Conservation (phyloP, 208 protist species). For the Acanthamoeba royreba region DNA sequence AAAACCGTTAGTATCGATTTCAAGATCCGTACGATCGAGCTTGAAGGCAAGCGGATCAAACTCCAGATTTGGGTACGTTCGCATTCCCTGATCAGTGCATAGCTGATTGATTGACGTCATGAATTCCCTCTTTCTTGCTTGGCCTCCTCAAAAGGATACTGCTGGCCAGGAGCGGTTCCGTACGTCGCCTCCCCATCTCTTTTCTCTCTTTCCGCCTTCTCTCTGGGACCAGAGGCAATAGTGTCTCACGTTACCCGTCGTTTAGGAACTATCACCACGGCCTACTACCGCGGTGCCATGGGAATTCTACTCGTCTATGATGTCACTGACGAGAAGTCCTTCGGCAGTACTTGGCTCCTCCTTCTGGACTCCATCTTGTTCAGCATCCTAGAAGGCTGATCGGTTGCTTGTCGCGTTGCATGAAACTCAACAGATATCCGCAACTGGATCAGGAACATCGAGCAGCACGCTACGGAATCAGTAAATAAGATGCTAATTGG, state of each 20-base stretch:
- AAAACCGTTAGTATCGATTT: constrained; percentile 84
- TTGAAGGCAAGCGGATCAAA: constrained; percentile 96
- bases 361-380: too few species aligned
- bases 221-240: too few species aligned
- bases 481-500: constrained; percentile 90
- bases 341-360: constrained; percentile 11
- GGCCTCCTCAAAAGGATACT: constrained; percentile 69
- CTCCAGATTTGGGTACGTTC: constrained; percentile 92
- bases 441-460: constrained; percentile 90
- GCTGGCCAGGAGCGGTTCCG: constrained; percentile 89
- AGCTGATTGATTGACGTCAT: too few species aligned
- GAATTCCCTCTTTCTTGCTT: background rate
- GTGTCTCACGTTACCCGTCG: background rate
- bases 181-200: background rate
- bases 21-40: constrained; percentile 96
- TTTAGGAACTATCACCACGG: constrained; percentile 34
- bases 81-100: background rate
- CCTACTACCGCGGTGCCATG: constrained; percentile 91
- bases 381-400: too few species aligned
- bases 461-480: constrained; percentile 85
- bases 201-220: background rate
- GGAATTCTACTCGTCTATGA: constrained; percentile 91
- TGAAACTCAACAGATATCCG: constrained; percentile 71
- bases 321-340: constrained; percentile 84
- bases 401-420: background rate